Evolutionary conservation across 2,329 filamentous ascomycete genomes (phyloP).

Genomic region (Colletotrichum lindemuthianum): DNA sequence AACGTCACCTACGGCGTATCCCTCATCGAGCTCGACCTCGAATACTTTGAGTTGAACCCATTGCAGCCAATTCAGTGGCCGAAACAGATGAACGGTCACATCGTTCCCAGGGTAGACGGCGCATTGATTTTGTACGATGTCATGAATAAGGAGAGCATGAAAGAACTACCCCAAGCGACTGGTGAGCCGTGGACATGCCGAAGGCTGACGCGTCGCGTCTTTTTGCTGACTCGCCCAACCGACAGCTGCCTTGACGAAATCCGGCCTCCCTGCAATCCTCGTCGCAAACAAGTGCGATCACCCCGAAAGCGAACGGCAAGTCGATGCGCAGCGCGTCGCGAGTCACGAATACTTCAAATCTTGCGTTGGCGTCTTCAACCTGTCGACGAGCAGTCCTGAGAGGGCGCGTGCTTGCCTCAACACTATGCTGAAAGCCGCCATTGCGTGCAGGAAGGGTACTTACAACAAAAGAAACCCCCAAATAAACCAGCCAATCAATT

Average conservation of each 20-base stretch:
- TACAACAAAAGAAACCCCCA: constrained; percentile 36
- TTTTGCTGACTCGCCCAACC: constrained; percentile 36
- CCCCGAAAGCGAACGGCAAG: constrained; percentile 73
- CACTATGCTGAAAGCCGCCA: constrained; percentile 76
- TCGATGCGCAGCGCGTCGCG: constrained; percentile 74
- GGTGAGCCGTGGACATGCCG: constrained; percentile 66
- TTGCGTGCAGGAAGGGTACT: constrained; percentile 76
- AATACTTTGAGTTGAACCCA: constrained; percentile 70
- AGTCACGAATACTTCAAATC: constrained; percentile 72
- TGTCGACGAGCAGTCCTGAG: constrained; percentile 75
- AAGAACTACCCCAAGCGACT: constrained; percentile 78
- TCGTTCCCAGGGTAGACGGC: constrained; percentile 81
- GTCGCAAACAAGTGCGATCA: constrained; percentile 93
- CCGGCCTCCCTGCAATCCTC: constrained; percentile 79
- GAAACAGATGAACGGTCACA: constrained; percentile 74
- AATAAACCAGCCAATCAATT: constrained; percentile 16
- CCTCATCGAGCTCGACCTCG: constrained; percentile 73
- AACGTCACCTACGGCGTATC: constrained; percentile 67
- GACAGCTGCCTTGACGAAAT: constrained; percentile 74
- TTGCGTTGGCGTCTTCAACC: constrained; percentile 78
- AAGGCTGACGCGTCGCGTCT: constrained; percentile 13
- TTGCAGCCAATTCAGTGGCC: constrained; percentile 72
- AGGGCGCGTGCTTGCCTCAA: constrained; percentile 80
- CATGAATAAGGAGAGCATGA: constrained; percentile 78
- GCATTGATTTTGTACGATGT: constrained; percentile 91